Base-by-base conservation (phyloP, 352 stramenopile species). In the Hyaloperonospora arabidopsidis region DNA sequence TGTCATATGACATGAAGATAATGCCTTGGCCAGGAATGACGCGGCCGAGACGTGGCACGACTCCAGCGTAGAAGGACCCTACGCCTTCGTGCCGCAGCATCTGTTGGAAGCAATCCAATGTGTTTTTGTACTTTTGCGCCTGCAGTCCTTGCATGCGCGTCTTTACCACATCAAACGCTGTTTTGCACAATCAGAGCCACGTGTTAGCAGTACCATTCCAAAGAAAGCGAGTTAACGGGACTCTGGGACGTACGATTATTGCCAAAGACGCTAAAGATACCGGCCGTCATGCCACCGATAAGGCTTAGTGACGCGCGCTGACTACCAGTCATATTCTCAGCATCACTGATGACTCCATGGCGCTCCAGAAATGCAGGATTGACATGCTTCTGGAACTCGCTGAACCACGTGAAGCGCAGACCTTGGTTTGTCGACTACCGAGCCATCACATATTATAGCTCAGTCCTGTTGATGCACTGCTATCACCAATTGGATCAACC, bases 341-440 rank as follows among this genome's bases (percentile, higher is more conserved):
- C 85, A 36, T 84, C 70, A 22, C 50, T 65, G 74, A 87, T 75
- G 19, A 89, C 52, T 17, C 57, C 61, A 23, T 76, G 50, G 1
- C 40, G 73, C 47, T 80, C 66, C 8, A 90, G 50, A 54, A 84
- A 72, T 38, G 76, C 76, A 1, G 76, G 78, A 18, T 28, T 83
- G 44, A 83, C 49, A 17, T 74, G 70, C 22, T 73, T 72, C 66
- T 97, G 97, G 71, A 97, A 98, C 70, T 98, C 92, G 59, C 93
- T 97, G 59, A 97, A 98, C 86, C 87, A 98, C 87, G 98, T 97
- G 59, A 98, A 98, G 5, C 95, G 87, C 47, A 98, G 73, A 1
- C 93, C 95, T 66, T 97, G 91, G 76, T 98, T 98, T 53, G 83
- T 96, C 12, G 90, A 93, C 74, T 87, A 43, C 13, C 19, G 10